Evolutionary conservation across 805 yeast genomes (phyloP), one percentile per base, ranked within the genome.

Genomic region (Candida maris): DNA sequence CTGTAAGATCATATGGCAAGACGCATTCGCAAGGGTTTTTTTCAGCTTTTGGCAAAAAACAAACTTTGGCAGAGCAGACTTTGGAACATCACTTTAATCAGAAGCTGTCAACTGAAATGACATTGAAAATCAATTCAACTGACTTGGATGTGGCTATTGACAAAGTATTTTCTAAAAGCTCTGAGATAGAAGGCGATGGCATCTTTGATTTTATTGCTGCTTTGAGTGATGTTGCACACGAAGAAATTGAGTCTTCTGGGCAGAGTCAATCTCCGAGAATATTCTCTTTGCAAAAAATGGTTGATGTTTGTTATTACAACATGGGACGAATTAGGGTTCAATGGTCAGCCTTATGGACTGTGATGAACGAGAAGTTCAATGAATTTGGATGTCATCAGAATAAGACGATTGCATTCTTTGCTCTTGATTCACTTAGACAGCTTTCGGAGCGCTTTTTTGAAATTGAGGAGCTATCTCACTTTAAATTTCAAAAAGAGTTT

Each of bases 221-320:
- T 0, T 68, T 93, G 43, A 78, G 95, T 4, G 85, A 78, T 41
- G 95, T 93, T 19, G 85, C 96, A 0, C 67, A 77, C 27, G 97
- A 89, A 52, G 99, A 93, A 59, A 87, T 93, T 43, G 88, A 85
- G 44, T 82, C 94, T 0, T 83, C 95, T 1, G 89, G 88, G 5
- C 79, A 78, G 52, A 80, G 89, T 29, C 68, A 73, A 5, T 79
- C 85, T 43, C 98, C 97, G 25, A 72, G 98, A 57, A 81, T 87
- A 63, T 94, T 86, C 56, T 85, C 97, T 0, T 65, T 93, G 45
- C 97, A 88, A 56, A 93, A 93, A 57, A 85, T 93, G 71, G 95
- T 93, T 35, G 98, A 94, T 62, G 95, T 93, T 28, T 91, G 97
- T 62, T 91, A 93, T 61, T 93, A 94, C 67, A 94, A 94, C 59